phyloP scores from a whole-genome alignment of 2,329 filamentous ascomycete species.

The Ceratocystiopsis minuta region DNA sequence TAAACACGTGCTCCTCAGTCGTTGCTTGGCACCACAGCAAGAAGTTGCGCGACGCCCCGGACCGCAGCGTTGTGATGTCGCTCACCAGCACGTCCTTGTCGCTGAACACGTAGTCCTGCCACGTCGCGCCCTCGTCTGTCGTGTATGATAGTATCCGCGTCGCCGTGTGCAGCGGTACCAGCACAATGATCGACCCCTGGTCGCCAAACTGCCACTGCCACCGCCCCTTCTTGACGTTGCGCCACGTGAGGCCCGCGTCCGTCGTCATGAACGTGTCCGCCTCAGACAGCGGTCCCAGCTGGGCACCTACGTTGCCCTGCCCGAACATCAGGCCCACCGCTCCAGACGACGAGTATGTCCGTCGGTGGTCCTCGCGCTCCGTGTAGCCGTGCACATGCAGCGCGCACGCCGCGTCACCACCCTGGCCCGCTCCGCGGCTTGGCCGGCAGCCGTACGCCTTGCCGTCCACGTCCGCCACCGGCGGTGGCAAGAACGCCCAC shows the following conservation, averaged over 20 bases:
- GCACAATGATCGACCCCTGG: slow-evolving; percentile 79
- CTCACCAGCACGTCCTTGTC: slow-evolving; percentile 52
- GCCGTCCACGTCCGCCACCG: slow-evolving; percentile 48
- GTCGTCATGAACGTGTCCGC: slow-evolving; percentile 80
- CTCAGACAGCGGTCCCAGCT: slow-evolving; percentile 35
- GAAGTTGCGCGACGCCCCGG: slow-evolving; percentile 81
- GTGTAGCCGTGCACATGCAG: slow-evolving; percentile 94
- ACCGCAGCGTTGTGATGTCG: slow-evolving; percentile 75
- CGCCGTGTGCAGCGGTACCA: slow-evolving; percentile 51
- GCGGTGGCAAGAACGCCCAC: slow-evolving; percentile 65
- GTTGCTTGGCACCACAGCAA: slow-evolving; percentile 59
- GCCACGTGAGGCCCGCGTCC: slow-evolving; percentile 85
- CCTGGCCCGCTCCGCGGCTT: slow-evolving; percentile 20
- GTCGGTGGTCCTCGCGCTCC: slow-evolving; percentile 61
- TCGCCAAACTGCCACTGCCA: slow-evolving; percentile 95
- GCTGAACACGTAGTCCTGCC: slow-evolving; percentile 56
- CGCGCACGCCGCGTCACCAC: slow-evolving; percentile 51
- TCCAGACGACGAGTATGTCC: slow-evolving; percentile 75
- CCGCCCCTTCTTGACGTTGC: slow-evolving; percentile 63
- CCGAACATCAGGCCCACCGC: slow-evolving; percentile 85
- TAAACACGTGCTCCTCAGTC: slow-evolving; percentile 37
- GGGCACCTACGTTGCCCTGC: slow-evolving; percentile 70
- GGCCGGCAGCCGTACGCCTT: slow-evolving; percentile 48
- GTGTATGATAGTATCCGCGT: slow-evolving; percentile 39
- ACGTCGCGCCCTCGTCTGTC: slow-evolving; percentile 58